Base-by-base conservation (phyloP, 257 asterid species). In the Solanum acaule region DNA sequence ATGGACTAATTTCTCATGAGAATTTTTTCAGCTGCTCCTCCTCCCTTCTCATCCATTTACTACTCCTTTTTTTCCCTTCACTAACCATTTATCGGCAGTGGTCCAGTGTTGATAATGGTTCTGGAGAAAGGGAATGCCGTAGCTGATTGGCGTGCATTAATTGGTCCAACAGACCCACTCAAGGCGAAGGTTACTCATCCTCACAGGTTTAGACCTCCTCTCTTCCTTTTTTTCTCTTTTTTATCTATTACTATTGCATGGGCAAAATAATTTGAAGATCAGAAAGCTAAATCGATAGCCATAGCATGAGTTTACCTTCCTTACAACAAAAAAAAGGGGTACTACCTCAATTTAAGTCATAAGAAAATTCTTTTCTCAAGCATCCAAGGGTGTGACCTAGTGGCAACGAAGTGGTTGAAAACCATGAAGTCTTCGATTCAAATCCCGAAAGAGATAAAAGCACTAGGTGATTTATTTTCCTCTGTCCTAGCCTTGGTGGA, bases 61-160 rank as follows among this genome's bases (percentile, higher is more conserved):
- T 11, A 8, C 70, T 56, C 23, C 9, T 2, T 56, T 84, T 84
- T 27, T 35, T 65, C 8, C 37, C 46, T 61, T 77, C 9, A 18
- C 88, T 86, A 52, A 88, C 82, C 84, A 27, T 27, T 79, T 79
- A 44, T 79, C 38, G 11, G 22, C 89, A 95, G 99, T 91, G 98
- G 99, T 71, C 94, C 94, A 22, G 97, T 94, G 93, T 35, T 93
- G 89, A 88, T 95, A 49, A 93, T 96, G 99, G 94, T 93, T 90
- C 90, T 96, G 89, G 98, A 95, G 86, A 96, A 96, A 93, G 94
- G 34, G 85, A 95, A 96, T 90, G 99, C 96, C 34, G 25, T 96
- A 85, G 94, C 92, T 87, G 97, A 95, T 89, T 96, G 99, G 99
- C 98, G 98, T 35, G 90, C 93, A 91, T 90, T 94, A 90, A 96